These are phyloP conservation scores for Meyerozyma smithsonii DNA, from an alignment of 1,139 yeast genomes.

Conservation along the genomic window DNA sequence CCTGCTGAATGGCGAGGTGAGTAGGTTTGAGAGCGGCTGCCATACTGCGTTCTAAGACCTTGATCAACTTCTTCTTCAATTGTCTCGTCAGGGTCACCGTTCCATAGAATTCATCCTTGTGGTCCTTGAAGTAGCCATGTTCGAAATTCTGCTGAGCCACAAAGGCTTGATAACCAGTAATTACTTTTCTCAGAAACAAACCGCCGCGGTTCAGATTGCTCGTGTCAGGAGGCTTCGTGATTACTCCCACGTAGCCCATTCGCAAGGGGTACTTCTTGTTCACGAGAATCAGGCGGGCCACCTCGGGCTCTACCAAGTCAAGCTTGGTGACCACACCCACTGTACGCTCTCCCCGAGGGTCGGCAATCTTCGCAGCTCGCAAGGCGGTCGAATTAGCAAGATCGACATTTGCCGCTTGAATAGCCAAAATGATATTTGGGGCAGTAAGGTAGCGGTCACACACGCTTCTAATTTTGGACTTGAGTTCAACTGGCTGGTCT, in stretches of 20 bases:
- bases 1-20: constrained; percentile 78
- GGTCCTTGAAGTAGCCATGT: constrained; percentile 50
- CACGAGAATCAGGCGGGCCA: constrained; percentile 63
- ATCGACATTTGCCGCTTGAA: constrained; percentile 97
- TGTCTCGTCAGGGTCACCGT: constrained; percentile 75
- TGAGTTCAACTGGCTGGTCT: constrained; percentile 86
- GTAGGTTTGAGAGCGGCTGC: constrained; percentile 86
- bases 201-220: constrained; percentile 18
- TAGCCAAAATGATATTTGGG: constrained; percentile 92
- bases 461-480: constrained; percentile 68
- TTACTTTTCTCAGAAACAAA: constrained; percentile 32
- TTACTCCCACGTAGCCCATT: constrained; percentile 98
- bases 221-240: constrained; percentile 66
- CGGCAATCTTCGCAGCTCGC: constrained; percentile 87
- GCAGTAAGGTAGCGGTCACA: constrained; percentile 84
- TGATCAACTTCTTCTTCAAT: constrained; percentile 76
- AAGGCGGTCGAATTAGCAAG: constrained; percentile 93
- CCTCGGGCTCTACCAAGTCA: constrained; percentile 77
- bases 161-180: constrained; percentile 42
- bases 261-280: constrained; percentile 83
- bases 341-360: constrained; percentile 91
- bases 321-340: constrained; percentile 93
- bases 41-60: constrained; percentile 87
- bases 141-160: constrained; percentile 68
- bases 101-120: constrained; percentile 55